These are phyloP conservation scores for Acacia pycnantha DNA, from an alignment of 331 rosid genomes.

Conservation along the genomic window DNA sequence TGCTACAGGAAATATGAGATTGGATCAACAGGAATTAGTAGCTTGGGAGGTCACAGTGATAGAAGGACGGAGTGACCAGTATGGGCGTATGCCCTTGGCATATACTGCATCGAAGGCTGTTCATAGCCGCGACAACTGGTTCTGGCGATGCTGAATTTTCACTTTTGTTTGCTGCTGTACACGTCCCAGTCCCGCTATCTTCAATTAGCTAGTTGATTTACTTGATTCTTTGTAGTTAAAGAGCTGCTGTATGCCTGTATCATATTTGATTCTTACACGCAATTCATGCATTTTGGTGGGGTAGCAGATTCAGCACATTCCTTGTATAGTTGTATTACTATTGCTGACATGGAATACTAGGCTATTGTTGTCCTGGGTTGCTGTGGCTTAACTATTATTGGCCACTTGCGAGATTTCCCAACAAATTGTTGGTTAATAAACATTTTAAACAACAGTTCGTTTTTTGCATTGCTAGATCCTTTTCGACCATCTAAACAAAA, in stretches of 20 bases:
- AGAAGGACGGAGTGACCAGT: slow-evolving; percentile 74
- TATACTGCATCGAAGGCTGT: slow-evolving; percentile 80
- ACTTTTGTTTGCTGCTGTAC: neutral
- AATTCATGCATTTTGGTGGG: slow-evolving; percentile 28
- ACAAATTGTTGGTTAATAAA: neutral
- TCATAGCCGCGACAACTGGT: slow-evolving; percentile 78
- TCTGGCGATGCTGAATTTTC: slow-evolving; percentile 53
- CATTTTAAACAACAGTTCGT: neutral
- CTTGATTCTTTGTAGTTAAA: neutral
- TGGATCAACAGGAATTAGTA: slow-evolving; percentile 97
- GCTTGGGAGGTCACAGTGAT: slow-evolving; percentile 84
- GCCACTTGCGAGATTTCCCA: too few relatives aligned
- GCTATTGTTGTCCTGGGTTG: slow-evolving; percentile 27
- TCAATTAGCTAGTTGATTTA: neutral
- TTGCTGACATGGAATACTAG: slow-evolving; percentile 39
- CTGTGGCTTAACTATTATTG: neutral
- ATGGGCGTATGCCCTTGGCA: slow-evolving; percentile 68
- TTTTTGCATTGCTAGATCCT: neutral
- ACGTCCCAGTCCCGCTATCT: neutral
- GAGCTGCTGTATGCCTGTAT: slow-evolving; percentile 40
- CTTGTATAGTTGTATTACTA: slow-evolving; percentile 34
- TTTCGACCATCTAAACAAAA: neutral
- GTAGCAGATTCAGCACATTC: slow-evolving; percentile 26
- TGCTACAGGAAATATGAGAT: slow-evolving; percentile 77
- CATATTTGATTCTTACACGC: slow-evolving; percentile 36